A percentile compares a stretch with the other conserved stretches of the same genome.
These are phyloP conservation scores for Oryza punctata DNA, from an alignment of 176 grass and related monocot genomes.

Conservation along the genomic window DNA sequence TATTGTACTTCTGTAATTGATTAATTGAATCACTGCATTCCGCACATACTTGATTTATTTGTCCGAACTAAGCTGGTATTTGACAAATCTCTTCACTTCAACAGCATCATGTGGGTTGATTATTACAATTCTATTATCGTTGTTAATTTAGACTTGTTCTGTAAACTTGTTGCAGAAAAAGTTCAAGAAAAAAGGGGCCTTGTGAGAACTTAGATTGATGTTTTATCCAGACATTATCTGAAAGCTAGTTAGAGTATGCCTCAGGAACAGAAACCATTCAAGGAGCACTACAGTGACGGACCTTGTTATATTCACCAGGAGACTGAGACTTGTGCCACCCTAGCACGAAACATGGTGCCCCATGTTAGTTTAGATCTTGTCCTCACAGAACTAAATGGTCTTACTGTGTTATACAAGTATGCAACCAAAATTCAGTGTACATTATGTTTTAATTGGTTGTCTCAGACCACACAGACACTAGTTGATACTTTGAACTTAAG, in stretches of 20 bases:
- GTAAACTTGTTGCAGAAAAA: neutral
- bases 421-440: neutral
- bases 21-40: neutral
- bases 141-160: neutral
- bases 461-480: neutral
- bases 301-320: neutral
- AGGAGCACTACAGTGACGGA: neutral
- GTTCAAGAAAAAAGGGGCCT: neutral
- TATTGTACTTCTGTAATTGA: neutral
- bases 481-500: conserved; percentile 1
- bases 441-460: conserved; percentile 10
- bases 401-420: neutral
- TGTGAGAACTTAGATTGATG: neutral
- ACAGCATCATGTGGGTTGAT: neutral
- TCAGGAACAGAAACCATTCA: neutral
- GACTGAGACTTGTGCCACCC: neutral
- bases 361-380: conserved; percentile 9
- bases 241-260: neutral
- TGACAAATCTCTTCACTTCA: neutral
- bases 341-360: neutral
- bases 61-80: neutral
- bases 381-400: neutral
- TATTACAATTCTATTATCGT: neutral
- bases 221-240: neutral
- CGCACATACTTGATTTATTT: neutral